phyloP scores from a whole-genome alignment of 2,329 filamentous ascomycete species.

The Arachnomyces sp. region DNA sequence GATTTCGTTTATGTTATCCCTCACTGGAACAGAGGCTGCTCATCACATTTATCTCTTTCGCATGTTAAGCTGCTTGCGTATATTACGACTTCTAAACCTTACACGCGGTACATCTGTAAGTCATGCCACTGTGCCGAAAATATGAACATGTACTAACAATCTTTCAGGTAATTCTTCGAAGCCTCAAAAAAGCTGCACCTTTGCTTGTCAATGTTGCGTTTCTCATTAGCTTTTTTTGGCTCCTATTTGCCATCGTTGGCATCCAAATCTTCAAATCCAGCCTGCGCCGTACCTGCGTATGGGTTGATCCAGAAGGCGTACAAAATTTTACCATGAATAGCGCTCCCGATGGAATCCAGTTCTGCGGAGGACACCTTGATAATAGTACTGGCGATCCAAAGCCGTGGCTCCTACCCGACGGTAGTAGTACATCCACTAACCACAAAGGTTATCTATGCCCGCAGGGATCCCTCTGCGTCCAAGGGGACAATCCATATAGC shows the following conservation, averaged over 20 bases:
- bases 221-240: slow-evolving; percentile 93
- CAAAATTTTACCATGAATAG: slow-evolving; percentile 36
- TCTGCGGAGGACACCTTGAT: slow-evolving; percentile 78
- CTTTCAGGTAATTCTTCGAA: slow-evolving; percentile 75
- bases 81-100: slow-evolving; percentile 79
- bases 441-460: slow-evolving; percentile 86
- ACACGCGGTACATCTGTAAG: slow-evolving; percentile 87
- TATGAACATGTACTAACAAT: slow-evolving; percentile 11
- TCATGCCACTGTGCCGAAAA: slow-evolving; percentile 10
- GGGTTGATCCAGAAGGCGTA: slow-evolving; percentile 54
- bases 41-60: slow-evolving; percentile 82
- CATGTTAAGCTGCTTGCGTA: slow-evolving; percentile 93
- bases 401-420: slow-evolving; percentile 61
- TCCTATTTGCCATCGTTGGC: slow-evolving; percentile 91
- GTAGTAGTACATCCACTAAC: slow-evolving; percentile 43
- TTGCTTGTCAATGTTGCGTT: slow-evolving; percentile 89
- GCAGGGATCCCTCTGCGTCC: slow-evolving; percentile 70
- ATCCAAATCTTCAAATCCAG: slow-evolving; percentile 93
- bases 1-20: slow-evolving; percentile 71
- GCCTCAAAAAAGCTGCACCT: slow-evolving; percentile 90
- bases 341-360: slow-evolving; percentile 58
- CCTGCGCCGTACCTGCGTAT: slow-evolving; percentile 68
- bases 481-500: slow-evolving; percentile 71
- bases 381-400: slow-evolving; percentile 48
- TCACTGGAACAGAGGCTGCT: slow-evolving; percentile 60